Evolutionary conservation across 2,329 filamentous ascomycete genomes (phyloP), one percentile per base, ranked within the genome.

Genomic region (Talaromyces sp.): DNA sequence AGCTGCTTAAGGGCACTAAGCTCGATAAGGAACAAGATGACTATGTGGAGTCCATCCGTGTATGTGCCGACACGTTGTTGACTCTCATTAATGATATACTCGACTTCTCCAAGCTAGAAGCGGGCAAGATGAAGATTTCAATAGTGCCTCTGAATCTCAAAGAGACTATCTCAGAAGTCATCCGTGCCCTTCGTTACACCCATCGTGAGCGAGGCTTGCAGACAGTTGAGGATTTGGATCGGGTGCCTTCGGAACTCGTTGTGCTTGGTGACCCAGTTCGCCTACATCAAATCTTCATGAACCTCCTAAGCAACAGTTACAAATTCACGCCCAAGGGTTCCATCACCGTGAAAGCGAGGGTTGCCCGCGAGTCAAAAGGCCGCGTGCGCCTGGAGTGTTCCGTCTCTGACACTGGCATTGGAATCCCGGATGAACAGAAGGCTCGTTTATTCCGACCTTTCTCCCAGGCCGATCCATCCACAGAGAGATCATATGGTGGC

Each of bases 71-170:
- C 58, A 90, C 89, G 2, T 75, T 96, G 2, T 77, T 96, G 17
- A 93, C 90, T 0, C 88, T 96, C 36, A 95, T 96, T 71, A 95
- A 96, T 65, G 91, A 96, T 64, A 95, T 95, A 50, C 77, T 96
- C 1, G 91, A 95, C 71, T 92, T 95, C 68, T 94, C 90, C 3
- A 95, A 95, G 70, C 81, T 86, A 42, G 91, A 95, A 66, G 89
- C 94, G 17, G 88, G 86, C 47, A 91, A 91, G 68, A 94, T 95
- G 90, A 83, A 95, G 61, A 86, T 88, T 37, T 95, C 95, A 63
- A 90, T 89, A 1, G 91, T 92, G 63, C 83, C 89, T 29, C 90
- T 95, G 66, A 88, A 89, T 37, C 77, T 96, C 3, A 84, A 84
- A 76, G 75, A 86, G 63, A 86, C 84, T 0, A 86, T 87, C 54